Evolutionary conservation across 352 stramenopile species (phyloP).

Genomic region (Globisporangium sylvaticum): DNA sequence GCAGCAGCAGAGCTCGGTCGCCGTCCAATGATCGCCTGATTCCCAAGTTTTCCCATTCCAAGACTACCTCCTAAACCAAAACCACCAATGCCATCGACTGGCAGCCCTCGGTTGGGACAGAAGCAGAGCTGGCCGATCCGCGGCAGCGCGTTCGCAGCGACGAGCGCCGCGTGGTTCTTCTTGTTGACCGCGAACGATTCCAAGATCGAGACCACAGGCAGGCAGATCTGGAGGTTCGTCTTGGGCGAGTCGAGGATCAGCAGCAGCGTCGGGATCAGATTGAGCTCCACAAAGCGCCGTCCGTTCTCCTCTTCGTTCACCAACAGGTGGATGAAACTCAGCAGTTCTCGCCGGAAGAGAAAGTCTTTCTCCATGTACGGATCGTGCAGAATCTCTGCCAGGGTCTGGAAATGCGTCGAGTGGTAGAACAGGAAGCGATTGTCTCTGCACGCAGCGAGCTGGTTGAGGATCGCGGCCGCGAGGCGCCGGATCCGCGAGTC

Average conservation of each 20-base stretch:
- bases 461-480: constrained; percentile 54
- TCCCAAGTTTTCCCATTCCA: neutral
- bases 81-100: neutral
- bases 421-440: constrained; percentile 65
- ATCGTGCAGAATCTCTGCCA: constrained; percentile 51
- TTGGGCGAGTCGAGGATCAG: constrained; percentile 39
- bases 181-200: constrained; percentile 45
- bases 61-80: neutral
- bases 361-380: constrained; percentile 66
- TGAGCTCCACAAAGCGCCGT: constrained; percentile 48
- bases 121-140: constrained; percentile 58
- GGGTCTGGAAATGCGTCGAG: constrained; percentile 46
- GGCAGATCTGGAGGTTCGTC: constrained; percentile 30
- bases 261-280: constrained; percentile 50
- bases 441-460: constrained; percentile 47
- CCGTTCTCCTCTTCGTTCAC: constrained; percentile 56
- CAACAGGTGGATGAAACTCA: constrained; percentile 61
- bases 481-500: constrained; percentile 51
- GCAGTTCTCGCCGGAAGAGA: constrained; percentile 48
- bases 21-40: neutral
- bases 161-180: constrained; percentile 48
- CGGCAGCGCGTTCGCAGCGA: constrained; percentile 40
- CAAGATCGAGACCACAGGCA: constrained; percentile 57
- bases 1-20: constrained; percentile 1
- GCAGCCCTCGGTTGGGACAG: constrained; percentile 8